Evolutionary conservation across 2,329 filamentous ascomycete genomes (phyloP).

Genomic region (Xylariaceae sp.): DNA sequence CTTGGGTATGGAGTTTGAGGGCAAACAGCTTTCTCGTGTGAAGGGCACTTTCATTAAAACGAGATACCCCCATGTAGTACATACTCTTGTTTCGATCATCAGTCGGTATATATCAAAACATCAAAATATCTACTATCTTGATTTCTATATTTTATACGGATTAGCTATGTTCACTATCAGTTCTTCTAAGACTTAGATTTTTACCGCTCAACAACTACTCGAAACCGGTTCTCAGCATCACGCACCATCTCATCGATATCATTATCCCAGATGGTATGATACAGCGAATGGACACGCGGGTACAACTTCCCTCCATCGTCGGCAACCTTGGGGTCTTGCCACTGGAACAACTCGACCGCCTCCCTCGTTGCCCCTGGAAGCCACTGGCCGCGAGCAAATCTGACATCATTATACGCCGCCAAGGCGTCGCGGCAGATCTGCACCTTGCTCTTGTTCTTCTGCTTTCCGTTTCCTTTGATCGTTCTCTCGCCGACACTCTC

Average conservation of each 20-base stretch:
- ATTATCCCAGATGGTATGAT: conserved; percentile 30
- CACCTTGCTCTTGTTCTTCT: conserved; percentile 6
- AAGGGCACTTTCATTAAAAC: too few relatives aligned
- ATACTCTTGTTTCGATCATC: too few relatives aligned
- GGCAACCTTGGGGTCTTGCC: conserved; percentile 20
- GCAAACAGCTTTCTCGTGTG: too few relatives aligned
- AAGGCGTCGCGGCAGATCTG: conserved; percentile 25
- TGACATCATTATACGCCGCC: conserved; percentile 24
- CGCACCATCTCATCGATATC: conserved; percentile 28
- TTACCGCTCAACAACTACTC: too few relatives aligned
- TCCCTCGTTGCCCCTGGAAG: conserved; percentile 29
- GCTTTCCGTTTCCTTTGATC: background rate
- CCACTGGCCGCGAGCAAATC: conserved; percentile 31
- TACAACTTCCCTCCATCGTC: conserved; percentile 22
- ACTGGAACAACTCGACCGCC: conserved; percentile 30
- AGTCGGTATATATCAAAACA: too few relatives aligned
- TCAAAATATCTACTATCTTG: too few relatives aligned
- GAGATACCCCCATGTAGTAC: too few relatives aligned
- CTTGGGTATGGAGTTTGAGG: too few relatives aligned
- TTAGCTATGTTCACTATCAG: too few relatives aligned
- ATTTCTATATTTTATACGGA: too few relatives aligned
- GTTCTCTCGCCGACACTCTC: too few relatives aligned
- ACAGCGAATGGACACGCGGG: conserved; percentile 18
- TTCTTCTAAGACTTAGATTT: too few relatives aligned
- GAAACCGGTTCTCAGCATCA: conserved; percentile 14